Evolutionary conservation across 2,329 filamentous ascomycete species (phyloP).

Genomic region (Aspergillus fructus): DNA sequence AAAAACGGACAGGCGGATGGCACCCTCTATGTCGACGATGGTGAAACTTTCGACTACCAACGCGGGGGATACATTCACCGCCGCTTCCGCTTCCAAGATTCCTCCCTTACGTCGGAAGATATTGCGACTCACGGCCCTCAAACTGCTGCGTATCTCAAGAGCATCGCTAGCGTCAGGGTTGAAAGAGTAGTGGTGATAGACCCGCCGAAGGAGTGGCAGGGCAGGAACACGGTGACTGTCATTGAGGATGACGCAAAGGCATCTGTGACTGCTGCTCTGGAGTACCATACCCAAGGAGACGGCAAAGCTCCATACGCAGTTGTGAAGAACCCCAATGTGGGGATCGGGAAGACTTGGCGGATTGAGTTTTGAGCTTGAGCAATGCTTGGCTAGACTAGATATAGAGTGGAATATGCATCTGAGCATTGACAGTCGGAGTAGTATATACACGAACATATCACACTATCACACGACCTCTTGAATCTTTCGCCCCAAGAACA

Average conservation of each 20-base stretch:
- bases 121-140: constrained; percentile 61
- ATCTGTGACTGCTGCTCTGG: constrained; percentile 54
- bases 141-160: constrained; percentile 72
- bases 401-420: not conserved
- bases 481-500: not conserved
- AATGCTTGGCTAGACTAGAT: not conserved
- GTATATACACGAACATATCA: not conserved
- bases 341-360: constrained; percentile 65
- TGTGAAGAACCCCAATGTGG: constrained; percentile 62
- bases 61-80: constrained; percentile 86
- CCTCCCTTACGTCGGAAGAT: constrained; percentile 68
- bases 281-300: constrained; percentile 53
- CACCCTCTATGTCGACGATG: constrained; percentile 87
- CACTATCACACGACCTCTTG: not conserved
- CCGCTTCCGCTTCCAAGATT: constrained; percentile 64
- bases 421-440: not conserved
- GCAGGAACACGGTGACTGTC: constrained; percentile 56
- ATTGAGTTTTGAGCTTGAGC: constrained; percentile 49
- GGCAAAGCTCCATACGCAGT: constrained; percentile 63
- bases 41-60: constrained; percentile 86
- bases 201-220: constrained; percentile 70
- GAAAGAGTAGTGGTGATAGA: constrained; percentile 85
- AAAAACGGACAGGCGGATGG: constrained; percentile 72
- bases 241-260: constrained; percentile 47
- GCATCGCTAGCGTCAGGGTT: constrained; percentile 73